Evolutionary conservation across 306 rosid genomes (phyloP).

Genomic region (Psophocarpus tetragonolobus): DNA sequence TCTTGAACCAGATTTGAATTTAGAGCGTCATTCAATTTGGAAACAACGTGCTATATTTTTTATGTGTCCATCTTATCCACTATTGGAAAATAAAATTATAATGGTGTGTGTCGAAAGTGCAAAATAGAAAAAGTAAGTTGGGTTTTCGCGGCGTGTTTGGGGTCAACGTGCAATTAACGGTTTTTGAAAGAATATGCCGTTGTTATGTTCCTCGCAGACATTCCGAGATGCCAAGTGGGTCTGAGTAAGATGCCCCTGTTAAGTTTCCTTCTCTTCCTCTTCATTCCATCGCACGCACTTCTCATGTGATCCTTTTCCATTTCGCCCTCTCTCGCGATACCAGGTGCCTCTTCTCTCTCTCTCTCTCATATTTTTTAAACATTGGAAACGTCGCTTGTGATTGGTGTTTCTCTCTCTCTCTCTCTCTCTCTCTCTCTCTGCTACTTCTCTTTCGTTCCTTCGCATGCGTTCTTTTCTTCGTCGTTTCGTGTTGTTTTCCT

Average conservation of each 20-base stretch:
- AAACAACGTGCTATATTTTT: neutral
- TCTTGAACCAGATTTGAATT: neutral
- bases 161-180: neutral
- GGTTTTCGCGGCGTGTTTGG: neutral
- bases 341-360: neutral
- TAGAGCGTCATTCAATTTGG: neutral
- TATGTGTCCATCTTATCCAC: neutral
- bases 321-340: neutral
- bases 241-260: neutral
- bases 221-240: conserved; percentile 52
- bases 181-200: conserved; percentile 46
- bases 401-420: too few species aligned
- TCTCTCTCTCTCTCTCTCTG: neutral
- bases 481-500: neutral
- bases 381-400: conserved; percentile 9
- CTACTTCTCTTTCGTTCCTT: conserved; percentile 7
- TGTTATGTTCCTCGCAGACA: conserved; percentile 49
- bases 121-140: neutral
- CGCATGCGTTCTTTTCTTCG: neutral
- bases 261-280: neutral
- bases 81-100: neutral
- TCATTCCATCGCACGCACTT: conserved; percentile 18
- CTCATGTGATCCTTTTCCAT: conserved; percentile 27
- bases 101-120: neutral
- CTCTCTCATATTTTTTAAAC: too few species aligned